These are phyloP conservation scores for Smittium culicis DNA, from an alignment of 371 early-diverging fungal species.

Conservation along the genomic window DNA sequence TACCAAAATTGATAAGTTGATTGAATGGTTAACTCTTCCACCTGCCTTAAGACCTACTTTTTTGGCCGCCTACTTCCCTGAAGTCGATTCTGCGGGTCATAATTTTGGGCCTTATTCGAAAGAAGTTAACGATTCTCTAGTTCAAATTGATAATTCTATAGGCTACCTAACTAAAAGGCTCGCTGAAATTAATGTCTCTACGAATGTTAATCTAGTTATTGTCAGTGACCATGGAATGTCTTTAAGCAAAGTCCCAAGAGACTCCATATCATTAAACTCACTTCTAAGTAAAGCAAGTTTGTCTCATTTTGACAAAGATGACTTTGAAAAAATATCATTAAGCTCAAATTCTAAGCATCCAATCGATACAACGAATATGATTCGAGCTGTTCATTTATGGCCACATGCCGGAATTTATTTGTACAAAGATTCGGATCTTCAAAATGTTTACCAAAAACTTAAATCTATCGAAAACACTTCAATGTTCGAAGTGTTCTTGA, in stretches of 20 bases:
- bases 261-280: slow-evolving; percentile 29
- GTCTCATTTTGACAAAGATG: too few species aligned
- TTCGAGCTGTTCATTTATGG: not conserved
- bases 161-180: slow-evolving; percentile 44
- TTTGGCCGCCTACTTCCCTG: slow-evolving; percentile 61
- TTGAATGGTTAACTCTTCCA: slow-evolving; percentile 66
- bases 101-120: slow-evolving; percentile 52
- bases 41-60: slow-evolving; percentile 53
- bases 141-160: slow-evolving; percentile 48
- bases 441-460: slow-evolving; percentile 28
- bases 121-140: slow-evolving; percentile 45
- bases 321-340: not conserved
- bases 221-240: slow-evolving; percentile 94
- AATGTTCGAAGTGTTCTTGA: slow-evolving; percentile 43
- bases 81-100: slow-evolving; percentile 77
- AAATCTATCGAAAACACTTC: slow-evolving; percentile 32
- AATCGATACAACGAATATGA: not conserved
- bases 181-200: slow-evolving; percentile 38
- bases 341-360: not conserved
- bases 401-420: not conserved
- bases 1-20: slow-evolving; percentile 45
- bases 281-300: slow-evolving; percentile 13
- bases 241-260: slow-evolving; percentile 19
- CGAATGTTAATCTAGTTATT: slow-evolving; percentile 58
- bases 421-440: not conserved